Base-by-base conservation (phyloP, 2,329 filamentous ascomycete species). In the Phoma herbarum region DNA sequence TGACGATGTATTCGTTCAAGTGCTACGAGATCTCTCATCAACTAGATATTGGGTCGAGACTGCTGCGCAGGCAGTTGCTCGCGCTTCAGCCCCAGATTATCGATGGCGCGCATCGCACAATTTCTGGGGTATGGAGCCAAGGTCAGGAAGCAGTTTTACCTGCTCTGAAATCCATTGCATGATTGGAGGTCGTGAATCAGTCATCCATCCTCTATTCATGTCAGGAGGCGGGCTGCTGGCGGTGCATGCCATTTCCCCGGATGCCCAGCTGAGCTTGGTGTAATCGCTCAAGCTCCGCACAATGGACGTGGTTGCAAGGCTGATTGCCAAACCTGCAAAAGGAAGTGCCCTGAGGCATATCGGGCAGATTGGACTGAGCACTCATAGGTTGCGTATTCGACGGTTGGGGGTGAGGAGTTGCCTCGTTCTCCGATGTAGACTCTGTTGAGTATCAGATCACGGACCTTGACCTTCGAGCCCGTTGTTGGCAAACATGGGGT, bases 401-500 rank as follows among this genome's bases (percentile, higher is more conserved):
- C n/a, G 39, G 31, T 41, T 46, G 50, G 6, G 22, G 41, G 23
- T 41, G 42, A n/a, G 56, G 46, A 3, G 45, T 50, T 18, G 46
- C n/a, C 33, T 59, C 51, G 22, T 45, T 50, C 25, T 54, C 56
- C 18, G 51, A 54, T 28, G 56, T 16, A 51, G 56, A 54, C 45
- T 54, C 56, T 59, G 56, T 43, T 25, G 50, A 33, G n/a, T 50
- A 54, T 59, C 56, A 59, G 56, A 59, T 54, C 50, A 70, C 14
- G 64, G 57, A 23, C 26, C 49, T 50, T 67, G 65, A 23, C 52
- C 57, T 20, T 71, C 68, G 4, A 70, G 59, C 4, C 63, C 66
- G 31, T 55, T 60, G 35, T 59, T 67, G 31, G 64, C 41, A 39
- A 69, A 56, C 7, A 59, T 56, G 42, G 68, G 68, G 57, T 57